These are phyloP conservation scores for Aspergillus nanangensis DNA, from an alignment of 495 filamentous ascomycete species.

Conservation along the genomic window DNA sequence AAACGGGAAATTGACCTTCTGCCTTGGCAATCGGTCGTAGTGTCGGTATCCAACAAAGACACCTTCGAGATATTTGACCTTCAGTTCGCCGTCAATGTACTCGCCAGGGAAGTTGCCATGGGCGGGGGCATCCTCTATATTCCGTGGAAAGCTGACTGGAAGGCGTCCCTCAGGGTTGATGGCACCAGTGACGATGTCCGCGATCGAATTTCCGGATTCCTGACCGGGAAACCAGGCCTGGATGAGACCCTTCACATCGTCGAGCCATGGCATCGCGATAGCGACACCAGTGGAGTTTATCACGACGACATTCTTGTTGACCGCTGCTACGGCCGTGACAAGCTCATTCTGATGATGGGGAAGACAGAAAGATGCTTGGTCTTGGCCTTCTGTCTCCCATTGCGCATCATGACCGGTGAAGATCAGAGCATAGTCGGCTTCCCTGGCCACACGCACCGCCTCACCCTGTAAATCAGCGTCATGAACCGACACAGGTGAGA, in stretches of 20 bases:
- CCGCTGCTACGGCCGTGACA: constrained; percentile 62
- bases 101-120: constrained; percentile 57
- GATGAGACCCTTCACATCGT: constrained; percentile 73
- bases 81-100: constrained; percentile 57
- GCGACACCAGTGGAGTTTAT: constrained; percentile 74
- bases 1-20: constrained; percentile 69
- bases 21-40: constrained; percentile 60
- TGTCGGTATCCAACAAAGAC: constrained; percentile 81
- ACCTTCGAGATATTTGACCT: constrained; percentile 68
- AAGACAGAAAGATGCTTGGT: constrained; percentile 66
- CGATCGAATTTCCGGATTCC: constrained; percentile 74
- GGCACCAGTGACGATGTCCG: constrained; percentile 73
- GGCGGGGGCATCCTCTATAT: constrained; percentile 65
- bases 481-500: constrained; percentile 11
- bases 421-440: constrained; percentile 8
- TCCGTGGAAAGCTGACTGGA: constrained; percentile 71
- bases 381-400: constrained; percentile 49
- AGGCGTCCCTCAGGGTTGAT: constrained; percentile 72
- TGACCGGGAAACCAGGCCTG: constrained; percentile 82
- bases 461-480: constrained; percentile 4
- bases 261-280: constrained; percentile 64
- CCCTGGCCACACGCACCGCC: constrained; percentile 9
- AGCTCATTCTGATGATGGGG: constrained; percentile 57
- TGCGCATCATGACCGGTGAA: constrained; percentile 11
- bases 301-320: constrained; percentile 79